A percentile compares a stretch with the other conserved stretches of the same genome.
These are phyloP conservation scores for Forsythia suspensa DNA, from an alignment of 257 asterid species.

Conservation along the genomic window DNA sequence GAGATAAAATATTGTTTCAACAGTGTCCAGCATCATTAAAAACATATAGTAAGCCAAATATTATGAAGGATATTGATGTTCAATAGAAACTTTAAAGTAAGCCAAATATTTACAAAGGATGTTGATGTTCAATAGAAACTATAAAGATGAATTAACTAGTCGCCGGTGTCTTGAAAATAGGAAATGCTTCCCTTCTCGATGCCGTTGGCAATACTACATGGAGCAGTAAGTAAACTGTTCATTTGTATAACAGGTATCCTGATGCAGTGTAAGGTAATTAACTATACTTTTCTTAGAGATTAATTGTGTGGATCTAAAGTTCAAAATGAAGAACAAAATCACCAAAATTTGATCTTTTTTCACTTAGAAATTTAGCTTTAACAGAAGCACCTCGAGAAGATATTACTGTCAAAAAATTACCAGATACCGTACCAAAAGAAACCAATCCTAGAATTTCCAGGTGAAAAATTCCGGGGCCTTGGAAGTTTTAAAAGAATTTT, in stretches of 20 bases:
- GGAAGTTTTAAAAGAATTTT: not conserved
- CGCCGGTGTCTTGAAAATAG: not conserved
- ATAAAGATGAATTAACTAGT: not conserved
- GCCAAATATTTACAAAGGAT: constrained; percentile 10
- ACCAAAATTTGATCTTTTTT: not conserved
- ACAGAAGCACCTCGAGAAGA: not conserved
- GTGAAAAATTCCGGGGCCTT: not conserved
- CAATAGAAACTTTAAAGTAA: not conserved
- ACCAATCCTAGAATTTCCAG: not conserved
- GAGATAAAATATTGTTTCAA: not conserved
- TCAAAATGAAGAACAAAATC: not conserved
- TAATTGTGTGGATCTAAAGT: not conserved
- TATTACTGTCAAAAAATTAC: not conserved
- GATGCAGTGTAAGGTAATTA: not conserved
- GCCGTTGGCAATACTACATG: not conserved
- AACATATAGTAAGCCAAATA: constrained; percentile 9
- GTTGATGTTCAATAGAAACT: not conserved
- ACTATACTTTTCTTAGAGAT: not conserved
- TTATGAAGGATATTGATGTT: constrained; percentile 2
- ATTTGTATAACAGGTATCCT: not conserved
- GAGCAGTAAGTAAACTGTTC: not conserved
- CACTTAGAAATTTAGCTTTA: not conserved
- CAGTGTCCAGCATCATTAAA: constrained; percentile 8
- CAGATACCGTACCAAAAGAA: not conserved
- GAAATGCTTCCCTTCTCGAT: not conserved